Evolutionary conservation across 495 filamentous ascomycete species (phyloP).

Genomic region (Penicillium angulare): DNA sequence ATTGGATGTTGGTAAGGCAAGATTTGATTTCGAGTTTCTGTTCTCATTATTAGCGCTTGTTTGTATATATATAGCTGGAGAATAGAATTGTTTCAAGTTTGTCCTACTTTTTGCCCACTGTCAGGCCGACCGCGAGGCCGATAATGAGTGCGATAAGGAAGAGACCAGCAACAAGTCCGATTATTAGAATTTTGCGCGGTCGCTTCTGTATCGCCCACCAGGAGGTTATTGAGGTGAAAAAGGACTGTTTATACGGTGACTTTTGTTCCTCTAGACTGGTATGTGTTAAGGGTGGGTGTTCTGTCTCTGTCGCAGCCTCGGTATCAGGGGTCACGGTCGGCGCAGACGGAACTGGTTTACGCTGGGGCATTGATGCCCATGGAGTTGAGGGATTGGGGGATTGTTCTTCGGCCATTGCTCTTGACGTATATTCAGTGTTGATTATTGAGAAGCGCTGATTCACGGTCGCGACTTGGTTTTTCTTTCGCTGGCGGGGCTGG

Average conservation of each 20-base stretch:
- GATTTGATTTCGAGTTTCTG: constrained; percentile 28
- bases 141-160: constrained; percentile 52
- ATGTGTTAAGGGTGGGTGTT: neutral
- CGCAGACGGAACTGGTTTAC: constrained; percentile 23
- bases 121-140: constrained; percentile 54
- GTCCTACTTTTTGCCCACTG: constrained; percentile 20
- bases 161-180: constrained; percentile 26
- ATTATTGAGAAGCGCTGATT: neutral
- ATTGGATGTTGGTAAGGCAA: constrained; percentile 56
- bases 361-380: constrained; percentile 16
- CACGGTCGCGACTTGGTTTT: too few species aligned
- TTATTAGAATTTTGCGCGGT: constrained; percentile 24
- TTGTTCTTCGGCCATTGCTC: neutral
- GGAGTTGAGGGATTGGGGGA: neutral
- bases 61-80: too few species aligned
- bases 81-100: neutral
- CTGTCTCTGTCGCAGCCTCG: neutral
- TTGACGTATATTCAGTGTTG: neutral
- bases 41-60: neutral
- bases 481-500: neutral
- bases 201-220: constrained; percentile 9
- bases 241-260: neutral
- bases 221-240: neutral
- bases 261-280: neutral
- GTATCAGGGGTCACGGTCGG: neutral